Evolutionary conservation across 805 yeast genomes (phyloP).

Genomic region (Ogataea zsoltii): DNA sequence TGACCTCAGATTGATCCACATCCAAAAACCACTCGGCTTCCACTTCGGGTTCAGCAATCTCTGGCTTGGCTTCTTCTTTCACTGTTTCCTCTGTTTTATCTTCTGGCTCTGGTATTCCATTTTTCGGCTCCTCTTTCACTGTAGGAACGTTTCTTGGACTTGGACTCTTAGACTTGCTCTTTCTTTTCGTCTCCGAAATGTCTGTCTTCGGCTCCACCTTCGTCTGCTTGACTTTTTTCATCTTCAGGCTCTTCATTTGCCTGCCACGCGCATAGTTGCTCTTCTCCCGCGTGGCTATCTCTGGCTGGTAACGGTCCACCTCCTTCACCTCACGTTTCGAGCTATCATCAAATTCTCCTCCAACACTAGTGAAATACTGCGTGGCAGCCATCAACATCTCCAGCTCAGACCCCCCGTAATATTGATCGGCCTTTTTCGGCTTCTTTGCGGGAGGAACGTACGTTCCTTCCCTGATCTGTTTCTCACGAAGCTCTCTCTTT

Average conservation of each 20-base stretch:
- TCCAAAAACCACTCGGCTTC: conserved; percentile 26
- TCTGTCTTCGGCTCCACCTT: conserved; percentile 5
- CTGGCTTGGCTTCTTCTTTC: conserved; percentile 1
- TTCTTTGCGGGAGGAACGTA: conserved; percentile 8
- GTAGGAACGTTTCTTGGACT: too few species aligned
- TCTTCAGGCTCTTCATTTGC: conserved; percentile 13
- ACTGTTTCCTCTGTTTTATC: not conserved
- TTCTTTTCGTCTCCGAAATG: conserved; percentile 3
- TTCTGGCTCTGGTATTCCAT: too few species aligned
- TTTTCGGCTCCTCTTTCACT: conserved; percentile 7
- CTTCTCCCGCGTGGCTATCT: conserved; percentile 2
- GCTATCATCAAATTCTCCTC: conserved; percentile 13
- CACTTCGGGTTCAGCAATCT: conserved; percentile 5
- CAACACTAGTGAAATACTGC: conserved; percentile 26
- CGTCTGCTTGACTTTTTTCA: conserved; percentile 6
- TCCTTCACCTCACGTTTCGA: conserved; percentile 15
- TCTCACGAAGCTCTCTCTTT: conserved; percentile 5
- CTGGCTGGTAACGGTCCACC: conserved; percentile 23
- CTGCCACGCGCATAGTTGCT: conserved; percentile 1
- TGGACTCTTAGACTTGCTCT: too few species aligned
- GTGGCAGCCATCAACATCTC: conserved; percentile 28
- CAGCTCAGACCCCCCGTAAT: conserved; percentile 23
- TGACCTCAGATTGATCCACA: conserved; percentile 18
- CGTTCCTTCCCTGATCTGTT: conserved; percentile 13
- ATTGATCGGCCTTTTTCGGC: conserved; percentile 4